Evolutionary conservation across 345 rosid genomes (phyloP).

Genomic region (Bruguiera parviflora): DNA sequence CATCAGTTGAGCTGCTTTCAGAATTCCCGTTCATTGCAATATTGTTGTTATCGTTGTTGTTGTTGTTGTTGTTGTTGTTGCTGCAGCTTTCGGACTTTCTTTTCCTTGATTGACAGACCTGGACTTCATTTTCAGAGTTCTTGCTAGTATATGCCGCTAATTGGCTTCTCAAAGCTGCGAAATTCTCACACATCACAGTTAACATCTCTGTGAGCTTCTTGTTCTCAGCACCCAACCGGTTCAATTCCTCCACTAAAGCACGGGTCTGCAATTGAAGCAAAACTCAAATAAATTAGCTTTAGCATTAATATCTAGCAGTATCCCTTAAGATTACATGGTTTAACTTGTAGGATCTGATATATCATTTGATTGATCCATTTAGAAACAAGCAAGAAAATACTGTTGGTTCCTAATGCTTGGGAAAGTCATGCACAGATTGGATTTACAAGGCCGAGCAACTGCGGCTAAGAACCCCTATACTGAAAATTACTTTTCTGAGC

Average conservation of each 20-base stretch:
- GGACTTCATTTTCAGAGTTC: slow-evolving; percentile 39
- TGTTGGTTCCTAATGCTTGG: no score
- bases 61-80: slow-evolving; percentile 19
- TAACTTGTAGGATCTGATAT: no score
- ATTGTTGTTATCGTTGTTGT: slow-evolving; percentile 22
- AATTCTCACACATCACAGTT: slow-evolving; percentile 67
- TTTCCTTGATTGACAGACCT: slow-evolving; percentile 59
- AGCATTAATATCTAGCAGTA: no score
- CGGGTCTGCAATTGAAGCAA: slow-evolving; percentile 26
- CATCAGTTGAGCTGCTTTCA: slow-evolving; percentile 90
- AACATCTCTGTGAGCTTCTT: slow-evolving; percentile 80
- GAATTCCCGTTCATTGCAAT: slow-evolving; percentile 45
- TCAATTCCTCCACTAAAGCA: slow-evolving; percentile 69
- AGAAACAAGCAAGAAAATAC: no score
- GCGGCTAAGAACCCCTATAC: no score
- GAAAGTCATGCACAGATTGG: no score
- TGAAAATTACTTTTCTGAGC: no score
- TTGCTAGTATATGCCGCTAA: slow-evolving; percentile 55
- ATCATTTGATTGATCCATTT: no score
- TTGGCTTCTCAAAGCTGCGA: slow-evolving; percentile 61
- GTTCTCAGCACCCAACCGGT: slow-evolving; percentile 77
- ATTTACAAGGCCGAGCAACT: no score
- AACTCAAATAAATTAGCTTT: neutral
- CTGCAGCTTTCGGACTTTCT: slow-evolving; percentile 62
- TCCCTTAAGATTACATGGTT: no score